phyloP scores from a whole-genome alignment of 495 filamentous ascomycete species.

The Penicillium daleae region DNA sequence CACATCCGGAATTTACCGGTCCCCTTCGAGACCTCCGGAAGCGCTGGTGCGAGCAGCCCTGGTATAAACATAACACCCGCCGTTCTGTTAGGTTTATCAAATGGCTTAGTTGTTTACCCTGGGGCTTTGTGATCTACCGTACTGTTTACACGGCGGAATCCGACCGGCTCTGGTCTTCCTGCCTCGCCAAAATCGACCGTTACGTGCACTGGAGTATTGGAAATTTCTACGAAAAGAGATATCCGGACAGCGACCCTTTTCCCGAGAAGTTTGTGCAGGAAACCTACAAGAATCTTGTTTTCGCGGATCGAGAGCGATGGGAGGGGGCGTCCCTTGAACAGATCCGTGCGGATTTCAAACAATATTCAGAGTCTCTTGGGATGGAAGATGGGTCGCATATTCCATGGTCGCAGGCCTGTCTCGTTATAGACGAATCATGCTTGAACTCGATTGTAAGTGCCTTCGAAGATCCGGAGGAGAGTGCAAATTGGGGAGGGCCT shows the following conservation, averaged over 20 bases:
- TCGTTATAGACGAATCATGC: background rate
- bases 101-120: constrained; percentile 2
- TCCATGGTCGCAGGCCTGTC: background rate
- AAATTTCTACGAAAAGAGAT: background rate
- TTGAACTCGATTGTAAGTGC: background rate
- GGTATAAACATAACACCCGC: background rate
- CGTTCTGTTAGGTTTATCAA: background rate
- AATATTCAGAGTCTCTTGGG: background rate
- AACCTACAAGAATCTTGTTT: constrained; percentile 1
- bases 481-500: background rate
- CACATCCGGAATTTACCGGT: constrained; percentile 2
- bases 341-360: background rate
- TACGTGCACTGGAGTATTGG: constrained; percentile 3
- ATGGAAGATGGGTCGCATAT: constrained; percentile 2
- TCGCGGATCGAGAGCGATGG: background rate
- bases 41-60: constrained; percentile 1
- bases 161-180: constrained; percentile 5
- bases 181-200: background rate
- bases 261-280: background rate
- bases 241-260: background rate
- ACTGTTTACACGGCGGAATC: constrained; percentile 12
- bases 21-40: background rate
- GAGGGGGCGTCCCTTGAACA: background rate
- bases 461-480: background rate
- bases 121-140: constrained; percentile 11